Evolutionary conservation across 345 rosid genomes (phyloP).

Genomic region (Cardamine occulta): DNA sequence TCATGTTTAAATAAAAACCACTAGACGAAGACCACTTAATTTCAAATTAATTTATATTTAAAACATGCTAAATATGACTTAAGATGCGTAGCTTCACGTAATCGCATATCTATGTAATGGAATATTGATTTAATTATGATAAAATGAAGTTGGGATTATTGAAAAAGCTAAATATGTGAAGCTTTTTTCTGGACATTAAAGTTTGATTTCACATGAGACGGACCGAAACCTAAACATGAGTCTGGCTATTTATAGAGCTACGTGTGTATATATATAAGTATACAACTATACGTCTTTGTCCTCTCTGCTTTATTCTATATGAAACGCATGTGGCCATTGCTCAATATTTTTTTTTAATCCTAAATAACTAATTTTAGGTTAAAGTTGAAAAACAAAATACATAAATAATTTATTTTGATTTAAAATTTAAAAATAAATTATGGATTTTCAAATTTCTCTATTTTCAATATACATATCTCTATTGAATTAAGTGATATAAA

Average conservation of each 20-base stretch:
- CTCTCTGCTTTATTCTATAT: constrained; percentile 22
- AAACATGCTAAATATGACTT: not conserved
- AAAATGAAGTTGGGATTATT: constrained; percentile 16
- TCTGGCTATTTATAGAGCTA: constrained; percentile 22
- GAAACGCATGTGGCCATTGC: constrained; percentile 36
- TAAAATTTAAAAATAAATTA: not conserved
- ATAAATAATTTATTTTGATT: not conserved
- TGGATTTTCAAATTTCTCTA: not conserved
- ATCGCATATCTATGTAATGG: not conserved
- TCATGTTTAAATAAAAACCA: no score
- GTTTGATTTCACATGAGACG: constrained; percentile 41
- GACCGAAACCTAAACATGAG: constrained; percentile 32
- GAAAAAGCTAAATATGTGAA: constrained; percentile 15
- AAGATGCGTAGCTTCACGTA: not conserved
- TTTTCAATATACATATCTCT: not conserved
- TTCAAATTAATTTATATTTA: not conserved
- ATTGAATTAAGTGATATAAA: not conserved
- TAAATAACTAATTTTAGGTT: not conserved
- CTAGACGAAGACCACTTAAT: no score
- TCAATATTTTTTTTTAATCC: constrained; percentile 2
- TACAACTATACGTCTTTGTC: not conserved
- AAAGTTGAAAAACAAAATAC: no score
- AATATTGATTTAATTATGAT: not conserved
- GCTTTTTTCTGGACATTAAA: constrained; percentile 34
- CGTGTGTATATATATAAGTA: not conserved